Conservation (phyloP, 768 basidiomycete species). For the Mrakia blollopis region DNA sequence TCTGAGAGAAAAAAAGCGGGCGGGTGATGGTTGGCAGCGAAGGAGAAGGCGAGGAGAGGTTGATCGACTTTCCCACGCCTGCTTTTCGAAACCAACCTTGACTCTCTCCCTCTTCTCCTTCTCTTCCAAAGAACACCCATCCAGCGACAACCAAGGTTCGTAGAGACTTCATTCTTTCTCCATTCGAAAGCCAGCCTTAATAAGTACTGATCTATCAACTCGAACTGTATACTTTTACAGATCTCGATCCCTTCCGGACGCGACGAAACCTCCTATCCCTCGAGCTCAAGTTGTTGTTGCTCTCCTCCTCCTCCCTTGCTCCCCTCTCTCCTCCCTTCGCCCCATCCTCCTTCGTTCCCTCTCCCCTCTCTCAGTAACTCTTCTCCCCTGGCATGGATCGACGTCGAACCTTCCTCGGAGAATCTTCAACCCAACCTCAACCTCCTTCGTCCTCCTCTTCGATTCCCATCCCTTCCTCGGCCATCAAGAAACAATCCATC, state of each 20-base stretch:
- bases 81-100: background rate
- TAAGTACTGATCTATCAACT: background rate
- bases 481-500: slow-evolving; percentile 25
- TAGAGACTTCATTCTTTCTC: background rate
- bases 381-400: slow-evolving; percentile 3
- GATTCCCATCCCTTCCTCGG: slow-evolving; percentile 15
- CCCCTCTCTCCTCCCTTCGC: background rate
- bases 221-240: background rate
- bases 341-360: too few relatives aligned
- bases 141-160: background rate
- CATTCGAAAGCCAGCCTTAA: background rate
- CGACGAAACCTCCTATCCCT: slow-evolving; percentile 8
- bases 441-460: background rate
- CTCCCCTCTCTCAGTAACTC: background rate
- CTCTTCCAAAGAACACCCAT: background rate
- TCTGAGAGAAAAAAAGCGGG: background rate
- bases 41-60: background rate
- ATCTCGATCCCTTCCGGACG: background rate
- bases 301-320: background rate
- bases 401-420: slow-evolving; percentile 1
- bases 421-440: slow-evolving; percentile 10
- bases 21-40: background rate
- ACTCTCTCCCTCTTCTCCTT: background rate
- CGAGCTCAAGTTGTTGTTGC: slow-evolving; percentile 34
- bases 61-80: too few relatives aligned